Percentiles rank a stretch among this genome's conserved stretches.
phyloP scores from a whole-genome alignment of 176 grass and related monocot species.

The Saccharum officinarum region DNA sequence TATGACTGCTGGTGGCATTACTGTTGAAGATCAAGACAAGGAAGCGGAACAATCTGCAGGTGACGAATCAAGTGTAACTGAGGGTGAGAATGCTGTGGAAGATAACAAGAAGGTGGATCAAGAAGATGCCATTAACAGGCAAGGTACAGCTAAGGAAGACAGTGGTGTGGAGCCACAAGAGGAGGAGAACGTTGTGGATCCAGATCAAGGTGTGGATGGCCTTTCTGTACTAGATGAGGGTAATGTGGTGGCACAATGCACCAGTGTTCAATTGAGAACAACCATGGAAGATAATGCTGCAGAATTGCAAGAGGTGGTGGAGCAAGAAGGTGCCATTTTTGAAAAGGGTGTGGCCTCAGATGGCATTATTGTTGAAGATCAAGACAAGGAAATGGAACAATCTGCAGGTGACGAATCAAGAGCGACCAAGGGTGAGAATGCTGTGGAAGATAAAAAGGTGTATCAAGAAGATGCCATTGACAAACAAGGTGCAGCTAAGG shows the following conservation, averaged over 20 bases:
- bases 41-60: background rate
- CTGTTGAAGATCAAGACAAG: slow-evolving; percentile 25
- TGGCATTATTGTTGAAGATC: slow-evolving; percentile 13
- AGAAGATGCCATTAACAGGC: background rate
- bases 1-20: background rate
- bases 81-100: background rate
- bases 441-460: background rate
- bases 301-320: background rate
- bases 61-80: background rate
- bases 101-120: background rate
- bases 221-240: background rate
- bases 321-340: background rate
- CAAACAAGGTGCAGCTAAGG: background rate
- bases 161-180: background rate
- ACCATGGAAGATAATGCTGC: background rate
- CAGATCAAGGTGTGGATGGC: background rate
- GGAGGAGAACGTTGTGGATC: background rate
- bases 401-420: background rate
- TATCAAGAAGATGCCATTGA: background rate
- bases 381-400: slow-evolving; percentile 1
- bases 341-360: background rate
- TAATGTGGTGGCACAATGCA: background rate
- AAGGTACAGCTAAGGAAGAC: background rate
- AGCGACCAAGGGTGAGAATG: background rate
- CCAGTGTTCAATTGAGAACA: background rate